These are phyloP conservation scores for Symbiodinium pilosum DNA, from an alignment of 73 alveolate species.

Conservation along the genomic window DNA sequence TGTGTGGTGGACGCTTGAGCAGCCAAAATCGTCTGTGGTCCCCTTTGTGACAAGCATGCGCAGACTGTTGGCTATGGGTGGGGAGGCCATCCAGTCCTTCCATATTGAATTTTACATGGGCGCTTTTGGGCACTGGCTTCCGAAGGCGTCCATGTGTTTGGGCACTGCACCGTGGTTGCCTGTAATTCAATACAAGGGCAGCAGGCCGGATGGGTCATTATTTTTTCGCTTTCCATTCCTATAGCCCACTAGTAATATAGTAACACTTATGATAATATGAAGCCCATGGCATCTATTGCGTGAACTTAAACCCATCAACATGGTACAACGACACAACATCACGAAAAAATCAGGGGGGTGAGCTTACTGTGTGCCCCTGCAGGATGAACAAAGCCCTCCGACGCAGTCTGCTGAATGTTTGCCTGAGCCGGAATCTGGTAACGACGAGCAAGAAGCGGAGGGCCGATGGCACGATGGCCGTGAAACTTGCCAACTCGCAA, in stretches of 20 bases:
- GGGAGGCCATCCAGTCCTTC: background rate
- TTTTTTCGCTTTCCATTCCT: too few species aligned
- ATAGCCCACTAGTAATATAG: too few species aligned
- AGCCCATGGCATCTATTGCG: too few species aligned
- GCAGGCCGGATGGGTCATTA: background rate
- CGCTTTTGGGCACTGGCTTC: background rate
- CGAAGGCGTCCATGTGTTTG: background rate
- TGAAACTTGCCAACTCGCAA: background rate
- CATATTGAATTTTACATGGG: background rate
- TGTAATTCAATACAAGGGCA: background rate
- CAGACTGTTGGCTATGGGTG: background rate
- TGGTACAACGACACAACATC: too few species aligned
- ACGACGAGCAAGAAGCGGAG: background rate
- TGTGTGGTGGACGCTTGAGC: background rate
- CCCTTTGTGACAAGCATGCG: background rate
- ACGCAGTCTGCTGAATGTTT: background rate
- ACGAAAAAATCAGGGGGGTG: too few species aligned
- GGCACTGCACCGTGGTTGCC: background rate
- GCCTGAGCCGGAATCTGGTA: background rate
- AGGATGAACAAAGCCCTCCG: background rate
- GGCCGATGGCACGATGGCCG: background rate
- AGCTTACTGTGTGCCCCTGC: too few species aligned
- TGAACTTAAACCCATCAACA: too few species aligned
- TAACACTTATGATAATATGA: too few species aligned
- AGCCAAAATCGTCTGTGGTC: background rate